phyloP scores from a whole-genome alignment of 495 filamentous ascomycete genomes.

The Xylaria scruposa region DNA sequence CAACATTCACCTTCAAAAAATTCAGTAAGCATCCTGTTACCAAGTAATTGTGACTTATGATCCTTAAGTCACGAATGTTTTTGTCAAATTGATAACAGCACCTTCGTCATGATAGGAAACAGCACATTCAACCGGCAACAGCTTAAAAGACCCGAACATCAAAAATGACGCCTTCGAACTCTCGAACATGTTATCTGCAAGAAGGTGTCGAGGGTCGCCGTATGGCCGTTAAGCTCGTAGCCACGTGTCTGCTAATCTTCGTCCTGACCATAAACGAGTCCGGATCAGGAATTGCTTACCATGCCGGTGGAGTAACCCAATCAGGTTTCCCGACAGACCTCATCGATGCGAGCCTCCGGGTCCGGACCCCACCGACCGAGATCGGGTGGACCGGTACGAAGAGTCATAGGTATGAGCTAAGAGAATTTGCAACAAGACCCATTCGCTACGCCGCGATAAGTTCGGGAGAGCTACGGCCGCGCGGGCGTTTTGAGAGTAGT shows the following conservation, averaged over 20 bases:
- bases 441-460: background rate
- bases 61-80: too few relatives aligned
- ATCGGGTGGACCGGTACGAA: conserved; percentile 17
- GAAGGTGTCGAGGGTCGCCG: background rate
- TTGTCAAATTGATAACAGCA: too few relatives aligned
- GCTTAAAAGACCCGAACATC: too few relatives aligned
- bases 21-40: too few relatives aligned
- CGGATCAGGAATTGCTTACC: background rate
- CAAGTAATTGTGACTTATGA: too few relatives aligned
- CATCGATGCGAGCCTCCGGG: conserved; percentile 14
- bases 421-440: conserved; percentile 5
- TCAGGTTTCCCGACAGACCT: conserved; percentile 12
- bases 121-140: too few relatives aligned
- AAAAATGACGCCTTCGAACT: too few relatives aligned
- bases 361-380: conserved; percentile 26
- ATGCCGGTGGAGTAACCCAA: conserved; percentile 10
- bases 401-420: conserved; percentile 17
- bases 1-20: background rate
- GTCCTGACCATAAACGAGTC: background rate
- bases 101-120: too few relatives aligned
- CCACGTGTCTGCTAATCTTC: conserved; percentile 11
- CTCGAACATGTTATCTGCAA: too few relatives aligned
- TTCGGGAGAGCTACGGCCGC: conserved; percentile 5
- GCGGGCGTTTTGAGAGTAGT: background rate
- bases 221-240: background rate